Evolutionary conservation across 257 asterid genomes (phyloP), one percentile per base, ranked within the genome.

Genomic region (Cordia subcordata): DNA sequence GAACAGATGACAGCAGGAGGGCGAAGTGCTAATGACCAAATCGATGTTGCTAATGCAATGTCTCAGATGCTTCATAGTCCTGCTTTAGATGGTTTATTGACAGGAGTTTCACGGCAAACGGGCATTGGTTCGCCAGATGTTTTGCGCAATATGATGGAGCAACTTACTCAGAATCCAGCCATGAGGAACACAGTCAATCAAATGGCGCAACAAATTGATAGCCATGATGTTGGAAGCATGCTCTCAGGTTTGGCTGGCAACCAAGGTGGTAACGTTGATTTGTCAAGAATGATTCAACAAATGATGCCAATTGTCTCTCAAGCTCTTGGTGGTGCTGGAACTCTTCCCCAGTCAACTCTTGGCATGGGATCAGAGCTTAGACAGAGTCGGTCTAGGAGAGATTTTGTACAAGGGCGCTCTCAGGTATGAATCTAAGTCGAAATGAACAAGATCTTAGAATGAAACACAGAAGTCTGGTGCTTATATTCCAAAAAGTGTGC

Each of bases 241-340:
- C 75, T 93, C 61, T 55, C 96, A 0, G 86, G 94, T 38, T n/a
- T 72, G 70, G 85, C 72, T 58, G 67, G 85, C 39, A 85, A 79
- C 40, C 79, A 68, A 58, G 96, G 87, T 17, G 94, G 86, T 19
- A 94, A 95, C 51, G 27, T 93, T 68, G 95, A 93, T 79, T 63
- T 93, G 55, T 85, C 96, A 15, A 82, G 90, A 57, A 93, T 93
- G 92, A 67, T 93, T 80, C 99, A 89, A 63, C 97, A 93, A 69
- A 89, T 89, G 97, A 85, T 93, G 96, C 99, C 99, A 37, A 76
- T 93, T 63, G 97, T 93, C 51, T 82, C 96, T 44, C 90, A 84
- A 70, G 96, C 96, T 19, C 78, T 93, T 45, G 87, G 99, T 44
- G 92, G 95, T 19, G 47, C 60, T 37, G 35, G 3, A 27, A 67